Base-by-base conservation (phyloP, 2,329 filamentous ascomycete species). In the Colletotrichum chrysophilum region DNA sequence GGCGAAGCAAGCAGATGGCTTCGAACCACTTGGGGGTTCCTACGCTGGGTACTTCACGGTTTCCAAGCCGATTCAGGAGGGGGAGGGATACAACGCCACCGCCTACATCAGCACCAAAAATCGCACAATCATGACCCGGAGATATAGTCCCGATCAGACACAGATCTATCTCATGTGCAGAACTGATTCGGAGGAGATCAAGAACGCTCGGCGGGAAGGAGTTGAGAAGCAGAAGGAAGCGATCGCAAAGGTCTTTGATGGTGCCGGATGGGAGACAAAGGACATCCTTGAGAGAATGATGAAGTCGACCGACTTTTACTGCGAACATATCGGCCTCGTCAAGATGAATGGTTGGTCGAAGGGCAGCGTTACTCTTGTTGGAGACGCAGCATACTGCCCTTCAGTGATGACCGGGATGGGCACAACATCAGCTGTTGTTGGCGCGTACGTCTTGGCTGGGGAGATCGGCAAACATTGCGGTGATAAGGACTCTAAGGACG, bases 361-460 rank as follows among this genome's bases (percentile, higher is more conserved):
- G 0, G 87, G 88, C 0, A 86, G 88, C 0, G 84, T 91, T 4
- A 86, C 84, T 1, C 82, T 91, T 0, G 66, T 92, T 0, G 91
- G 90, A 0, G 91, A 93, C 76, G 89, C 91, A 2, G 90, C 82
- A 0, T 88, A 87, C 78, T 87, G 86, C 34, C 88, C 89, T 0
- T 85, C 86, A 0, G 85, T 87, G 5, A 52, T 70, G 7, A 88
- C 87, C 0, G 91, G 90, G 0, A 86, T 89, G 83, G 90, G 90
- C 0, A 90, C 89, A 0, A 52, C 43, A 7, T 88, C 87, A 2
- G 86, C 87, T 0, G 78, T 92, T 0, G 79, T 88, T 1, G 87
- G 87, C 0, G 89, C 89, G 1, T 92, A 92, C 78, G 81, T 91
- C 4, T 83, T 93, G 7, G 91, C 90, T 0, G 91, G 91, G 4